A percentile compares a stretch with the other conserved stretches of the same genome.
Conservation (phyloP, 768 basidiomycete species). For the Serendipita sp. region DNA sequence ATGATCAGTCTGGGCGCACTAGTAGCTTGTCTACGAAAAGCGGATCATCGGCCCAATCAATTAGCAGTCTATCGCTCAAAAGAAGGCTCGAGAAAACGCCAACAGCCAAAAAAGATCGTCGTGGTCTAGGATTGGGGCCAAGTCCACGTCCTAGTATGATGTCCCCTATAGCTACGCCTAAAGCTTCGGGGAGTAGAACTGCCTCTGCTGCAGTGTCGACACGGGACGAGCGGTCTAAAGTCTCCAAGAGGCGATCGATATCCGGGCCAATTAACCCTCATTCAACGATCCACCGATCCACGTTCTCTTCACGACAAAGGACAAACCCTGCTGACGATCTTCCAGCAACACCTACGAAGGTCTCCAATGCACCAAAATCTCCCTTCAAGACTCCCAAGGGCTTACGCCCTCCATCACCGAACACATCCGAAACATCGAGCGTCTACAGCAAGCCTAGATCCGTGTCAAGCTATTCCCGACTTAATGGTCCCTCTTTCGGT, state of each 20-base stretch:
- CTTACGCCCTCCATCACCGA: conserved; percentile 37
- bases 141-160: background rate
- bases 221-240: conserved; percentile 36
- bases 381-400: conserved; percentile 20
- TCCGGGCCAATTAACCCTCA: conserved; percentile 45
- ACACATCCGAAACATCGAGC: conserved; percentile 43
- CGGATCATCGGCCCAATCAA: conserved; percentile 11
- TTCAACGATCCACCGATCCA: conserved; percentile 37
- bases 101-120: background rate
- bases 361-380: conserved; percentile 21
- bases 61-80: background rate
- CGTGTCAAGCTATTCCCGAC: conserved; percentile 32
- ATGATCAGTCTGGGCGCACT: conserved; percentile 33
- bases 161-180: conserved; percentile 23
- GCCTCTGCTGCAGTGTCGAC: conserved; percentile 28
- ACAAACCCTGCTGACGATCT: conserved; percentile 32
- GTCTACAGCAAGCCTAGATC: conserved; percentile 29
- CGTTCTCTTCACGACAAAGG: conserved; percentile 72
- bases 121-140: background rate
- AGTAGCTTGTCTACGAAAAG: conserved; percentile 32
- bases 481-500: conserved; percentile 44
- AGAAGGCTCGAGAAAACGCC: background rate
- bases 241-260: conserved; percentile 33
- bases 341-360: conserved; percentile 23
- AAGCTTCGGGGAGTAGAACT: conserved; percentile 15